These are phyloP conservation scores for Acer negundo DNA, from an alignment of 345 rosid genomes.

Conservation along the genomic window DNA sequence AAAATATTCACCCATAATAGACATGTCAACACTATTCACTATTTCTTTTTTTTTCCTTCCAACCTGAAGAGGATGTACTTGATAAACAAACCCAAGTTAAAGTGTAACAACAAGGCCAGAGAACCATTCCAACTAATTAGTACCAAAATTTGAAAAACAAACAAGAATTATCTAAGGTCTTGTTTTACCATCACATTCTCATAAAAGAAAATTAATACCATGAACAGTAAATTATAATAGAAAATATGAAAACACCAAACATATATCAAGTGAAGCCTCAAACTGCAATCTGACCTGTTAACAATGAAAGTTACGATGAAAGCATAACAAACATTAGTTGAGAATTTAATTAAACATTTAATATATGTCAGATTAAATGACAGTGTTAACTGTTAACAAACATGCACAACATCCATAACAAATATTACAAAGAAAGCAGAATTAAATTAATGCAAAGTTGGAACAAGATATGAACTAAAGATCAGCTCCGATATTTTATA, in stretches of 20 bases:
- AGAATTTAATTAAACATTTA: neutral
- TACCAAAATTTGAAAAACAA: slow-evolving; percentile 11
- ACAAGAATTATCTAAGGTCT: neutral
- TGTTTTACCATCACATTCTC: neutral
- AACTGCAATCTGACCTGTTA: neutral
- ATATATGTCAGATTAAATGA: neutral
- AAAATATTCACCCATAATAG: slow-evolving; percentile 17
- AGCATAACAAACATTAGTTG: neutral
- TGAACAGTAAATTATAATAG: neutral
- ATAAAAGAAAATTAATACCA: neutral
- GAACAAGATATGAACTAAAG: neutral
- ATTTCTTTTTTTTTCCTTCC: neutral
- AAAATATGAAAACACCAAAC: neutral
- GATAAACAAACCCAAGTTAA: neutral
- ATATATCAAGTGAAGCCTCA: neutral
- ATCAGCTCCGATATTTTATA: neutral
- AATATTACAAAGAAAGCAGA: neutral
- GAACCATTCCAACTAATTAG: neutral
- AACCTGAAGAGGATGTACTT: neutral
- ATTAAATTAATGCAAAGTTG: neutral
- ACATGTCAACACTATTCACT: neutral
- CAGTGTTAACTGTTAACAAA: too few species aligned
- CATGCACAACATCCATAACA: neutral
- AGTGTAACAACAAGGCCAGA: neutral
- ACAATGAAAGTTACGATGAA: neutral